Conservation (phyloP, 73 alveolate genomes). For the Durusdinium trenchii region DNA sequence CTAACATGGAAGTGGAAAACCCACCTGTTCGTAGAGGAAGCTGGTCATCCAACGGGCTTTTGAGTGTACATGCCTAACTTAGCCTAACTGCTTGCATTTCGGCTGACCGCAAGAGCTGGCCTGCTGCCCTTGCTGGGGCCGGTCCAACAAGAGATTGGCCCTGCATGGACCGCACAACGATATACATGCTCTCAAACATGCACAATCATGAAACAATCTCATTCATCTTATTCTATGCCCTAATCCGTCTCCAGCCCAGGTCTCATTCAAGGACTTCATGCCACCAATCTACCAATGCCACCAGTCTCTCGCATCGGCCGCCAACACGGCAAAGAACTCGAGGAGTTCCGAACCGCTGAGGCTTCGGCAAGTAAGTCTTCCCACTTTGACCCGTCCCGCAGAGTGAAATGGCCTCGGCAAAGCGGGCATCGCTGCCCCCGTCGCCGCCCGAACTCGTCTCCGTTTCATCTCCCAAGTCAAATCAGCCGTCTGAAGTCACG, state of each 20-base stretch:
- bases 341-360: not conserved
- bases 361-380: constrained; percentile 49
- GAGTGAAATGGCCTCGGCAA: constrained; percentile 36
- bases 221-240: not conserved
- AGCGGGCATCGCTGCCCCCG: too few species aligned
- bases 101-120: not conserved
- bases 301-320: not conserved
- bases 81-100: too few species aligned
- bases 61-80: too few species aligned
- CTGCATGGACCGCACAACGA: not conserved
- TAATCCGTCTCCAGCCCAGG: not conserved
- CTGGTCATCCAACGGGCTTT: too few species aligned
- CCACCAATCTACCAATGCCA: too few species aligned
- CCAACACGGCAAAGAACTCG: not conserved
- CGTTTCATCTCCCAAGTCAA: too few species aligned
- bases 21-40: too few species aligned
- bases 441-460: too few species aligned
- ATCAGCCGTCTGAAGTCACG: too few species aligned
- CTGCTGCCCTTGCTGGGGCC: constrained; percentile 74
- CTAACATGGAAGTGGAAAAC: too few species aligned
- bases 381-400: constrained; percentile 89
- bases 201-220: not conserved
- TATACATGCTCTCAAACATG: not conserved
- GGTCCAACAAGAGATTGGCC: constrained; percentile 66
- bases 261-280: too few species aligned